These are phyloP conservation scores for Microbotryomycetes sp. DNA, from an alignment of 1,284 basidiomycete genomes.

Conservation along the genomic window DNA sequence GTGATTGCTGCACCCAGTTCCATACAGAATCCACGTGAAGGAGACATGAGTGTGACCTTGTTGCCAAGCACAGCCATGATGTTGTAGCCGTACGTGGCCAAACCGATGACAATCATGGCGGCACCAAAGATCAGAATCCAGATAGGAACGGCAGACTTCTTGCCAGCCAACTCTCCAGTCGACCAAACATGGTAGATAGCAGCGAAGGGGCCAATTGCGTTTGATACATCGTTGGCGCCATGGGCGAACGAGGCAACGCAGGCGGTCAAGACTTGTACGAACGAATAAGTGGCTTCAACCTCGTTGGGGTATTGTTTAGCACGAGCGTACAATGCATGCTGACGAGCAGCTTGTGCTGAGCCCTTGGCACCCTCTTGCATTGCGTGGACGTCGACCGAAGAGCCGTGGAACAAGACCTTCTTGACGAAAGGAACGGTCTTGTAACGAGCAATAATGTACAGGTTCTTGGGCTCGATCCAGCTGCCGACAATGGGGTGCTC, in stretches of 20 bases:
- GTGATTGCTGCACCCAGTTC: conserved; percentile 48
- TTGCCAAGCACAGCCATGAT: conserved; percentile 46
- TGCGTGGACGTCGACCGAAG: conserved; percentile 38
- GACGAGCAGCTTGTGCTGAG: conserved; percentile 41
- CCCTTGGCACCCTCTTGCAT: conserved; percentile 42
- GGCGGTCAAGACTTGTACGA: conserved; percentile 50
- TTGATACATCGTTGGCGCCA: conserved; percentile 42
- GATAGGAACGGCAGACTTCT: conserved; percentile 43
- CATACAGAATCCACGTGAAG: conserved; percentile 50
- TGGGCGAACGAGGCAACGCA: conserved; percentile 50
- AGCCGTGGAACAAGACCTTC: conserved; percentile 38
- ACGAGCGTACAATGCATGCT: conserved; percentile 44
- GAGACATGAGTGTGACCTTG: conserved; percentile 47
- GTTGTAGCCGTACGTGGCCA: conserved; percentile 45
- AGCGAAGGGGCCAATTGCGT: conserved; percentile 48
- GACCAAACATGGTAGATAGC: conserved; percentile 43
- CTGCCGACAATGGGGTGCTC: conserved; percentile 36
- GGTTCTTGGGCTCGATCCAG: conserved; percentile 44
- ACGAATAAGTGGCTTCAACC: conserved; percentile 49
- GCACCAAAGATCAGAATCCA: conserved; percentile 48
- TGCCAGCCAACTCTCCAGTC: conserved; percentile 36
- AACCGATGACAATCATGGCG: conserved; percentile 46
- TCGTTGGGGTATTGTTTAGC: conserved; percentile 48
- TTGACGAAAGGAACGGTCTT: conserved; percentile 35
- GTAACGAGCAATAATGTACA: conserved; percentile 45